Base-by-base conservation (phyloP, 2,329 filamentous ascomycete genomes). In the Geosmithia flava region DNA sequence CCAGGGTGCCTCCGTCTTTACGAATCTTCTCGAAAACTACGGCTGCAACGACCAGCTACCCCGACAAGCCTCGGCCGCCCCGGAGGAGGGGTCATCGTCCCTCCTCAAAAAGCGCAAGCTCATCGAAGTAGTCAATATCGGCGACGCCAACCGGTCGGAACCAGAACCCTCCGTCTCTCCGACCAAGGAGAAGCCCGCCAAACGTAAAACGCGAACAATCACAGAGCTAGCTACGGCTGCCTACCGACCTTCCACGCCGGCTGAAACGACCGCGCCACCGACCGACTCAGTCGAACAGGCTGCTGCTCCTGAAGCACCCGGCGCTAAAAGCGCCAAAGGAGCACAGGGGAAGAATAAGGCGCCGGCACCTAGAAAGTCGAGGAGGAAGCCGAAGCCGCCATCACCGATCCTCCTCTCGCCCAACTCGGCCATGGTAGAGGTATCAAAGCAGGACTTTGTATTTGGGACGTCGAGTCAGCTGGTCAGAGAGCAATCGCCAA, bases 401-500 rank as follows among this genome's bases (percentile, higher is more conserved):
- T 68, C 70, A 19, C 67, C 70, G 42, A 62, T 76, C 17, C 61
- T 94, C 2, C 67, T 87, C 11, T 87, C 85, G 1, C 87, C 87
- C 0, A 69, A 68, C 45, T 76, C 83, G 20, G 88, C 87, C 1
- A 64, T 83, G 42, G 76, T 76, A 47, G 75, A 83, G 54, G 75
- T 85, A 15, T 71, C 76, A 3, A 69, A 75, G 1, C 88, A 93
- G 59, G 80, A 89, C 51, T 86, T 90, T 58, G 66, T 94, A 0
- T 95, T 95, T 63, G 88, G 87, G 1, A 93, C 87, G 0, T 90
- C 85, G 1, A 94, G 88, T 60, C 88, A 95, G 60, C 67, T 95
- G 20, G 83, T 82, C 15, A 68, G 75, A 48, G 85, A 88, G 49
- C 79, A 88, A 37, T 86, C 84, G 0, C 84, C 85, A 0, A 76